phyloP scores from a whole-genome alignment of 805 yeast genomes.

The Yarrowia porcina region DNA sequence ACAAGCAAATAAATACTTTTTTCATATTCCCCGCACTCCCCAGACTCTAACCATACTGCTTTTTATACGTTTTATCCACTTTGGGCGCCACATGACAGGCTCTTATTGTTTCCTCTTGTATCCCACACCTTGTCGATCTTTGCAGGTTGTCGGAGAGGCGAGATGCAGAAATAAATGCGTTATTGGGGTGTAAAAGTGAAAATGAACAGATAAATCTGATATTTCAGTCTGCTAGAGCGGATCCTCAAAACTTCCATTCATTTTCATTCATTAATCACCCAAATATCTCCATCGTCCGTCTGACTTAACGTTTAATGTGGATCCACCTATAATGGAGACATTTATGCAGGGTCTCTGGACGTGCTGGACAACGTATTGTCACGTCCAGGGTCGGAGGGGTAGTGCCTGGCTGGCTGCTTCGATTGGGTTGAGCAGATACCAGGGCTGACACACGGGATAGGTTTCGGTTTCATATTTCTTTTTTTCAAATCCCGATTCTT shows the following conservation, averaged over 20 bases:
- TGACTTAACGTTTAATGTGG: conserved; percentile 1
- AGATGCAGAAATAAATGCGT: neutral
- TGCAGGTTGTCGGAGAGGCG: neutral
- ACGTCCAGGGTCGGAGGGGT: too few relatives aligned
- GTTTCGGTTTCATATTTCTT: too few relatives aligned
- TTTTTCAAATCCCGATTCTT: too few relatives aligned
- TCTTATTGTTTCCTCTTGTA: neutral
- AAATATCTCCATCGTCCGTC: too few relatives aligned
- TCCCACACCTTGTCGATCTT: neutral
- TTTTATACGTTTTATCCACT: neutral
- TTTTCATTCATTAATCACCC: too few relatives aligned
- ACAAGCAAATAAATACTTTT: neutral
- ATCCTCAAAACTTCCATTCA: too few relatives aligned
- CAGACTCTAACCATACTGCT: neutral
- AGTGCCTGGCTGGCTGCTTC: too few relatives aligned
- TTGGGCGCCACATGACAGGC: neutral
- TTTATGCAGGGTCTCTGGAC: conserved; percentile 6
- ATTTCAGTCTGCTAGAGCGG: too few relatives aligned
- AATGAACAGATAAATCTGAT: too few relatives aligned
- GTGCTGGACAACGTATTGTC: neutral
- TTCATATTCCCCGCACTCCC: neutral
- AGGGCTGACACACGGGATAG: too few relatives aligned
- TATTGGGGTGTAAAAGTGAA: neutral
- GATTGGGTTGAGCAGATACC: too few relatives aligned
- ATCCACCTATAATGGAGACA: conserved; percentile 17